Evolutionary conservation across 306 rosid species (phyloP).

Genomic region (Vicia sativa): DNA sequence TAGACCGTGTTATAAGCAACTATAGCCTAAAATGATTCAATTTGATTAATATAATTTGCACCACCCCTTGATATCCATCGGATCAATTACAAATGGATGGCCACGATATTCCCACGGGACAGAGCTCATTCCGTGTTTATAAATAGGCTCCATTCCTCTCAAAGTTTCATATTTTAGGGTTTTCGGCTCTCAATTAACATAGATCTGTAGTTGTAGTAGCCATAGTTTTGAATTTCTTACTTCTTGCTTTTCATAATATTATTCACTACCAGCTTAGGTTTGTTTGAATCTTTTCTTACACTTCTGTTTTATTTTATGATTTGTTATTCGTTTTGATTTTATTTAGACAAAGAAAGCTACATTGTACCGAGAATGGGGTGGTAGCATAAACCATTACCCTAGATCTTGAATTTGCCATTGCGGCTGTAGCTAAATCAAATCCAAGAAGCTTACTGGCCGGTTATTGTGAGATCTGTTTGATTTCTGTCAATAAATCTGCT

Average conservation of each 20-base stretch:
- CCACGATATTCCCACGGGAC: conserved; percentile 19
- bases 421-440: conserved; percentile 77
- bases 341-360: conserved; percentile 37
- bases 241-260: neutral
- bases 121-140: neutral
- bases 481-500: conserved; percentile 82
- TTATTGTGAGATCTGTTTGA: conserved; percentile 50
- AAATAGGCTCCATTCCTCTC: neutral
- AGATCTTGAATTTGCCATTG: conserved; percentile 81
- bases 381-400: conserved; percentile 38
- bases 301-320: neutral
- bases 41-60: neutral
- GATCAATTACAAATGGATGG: conserved; percentile 23
- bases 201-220: neutral
- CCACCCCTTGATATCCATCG: neutral
- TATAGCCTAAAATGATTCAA: neutral
- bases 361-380: conserved; percentile 88
- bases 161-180: neutral
- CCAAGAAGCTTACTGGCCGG: conserved; percentile 81
- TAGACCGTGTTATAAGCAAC: neutral
- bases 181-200: neutral
- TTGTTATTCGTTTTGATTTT: neutral
- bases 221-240: neutral
- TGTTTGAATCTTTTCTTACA: neutral
- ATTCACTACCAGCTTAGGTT: neutral